Base-by-base conservation (phyloP, 2,329 filamentous ascomycete genomes). In the Rutstroemia sydowiana region DNA sequence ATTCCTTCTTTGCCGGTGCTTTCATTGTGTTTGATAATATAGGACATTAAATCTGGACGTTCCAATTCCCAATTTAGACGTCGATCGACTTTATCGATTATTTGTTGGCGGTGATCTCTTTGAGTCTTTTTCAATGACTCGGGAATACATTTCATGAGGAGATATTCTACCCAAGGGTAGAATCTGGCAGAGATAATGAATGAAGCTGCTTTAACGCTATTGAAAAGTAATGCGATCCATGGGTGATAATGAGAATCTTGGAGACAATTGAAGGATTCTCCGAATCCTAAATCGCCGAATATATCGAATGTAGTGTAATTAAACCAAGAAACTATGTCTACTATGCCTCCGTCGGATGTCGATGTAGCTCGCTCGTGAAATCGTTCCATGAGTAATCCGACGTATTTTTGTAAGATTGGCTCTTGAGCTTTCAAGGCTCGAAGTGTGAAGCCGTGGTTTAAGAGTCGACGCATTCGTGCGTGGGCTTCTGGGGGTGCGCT, bases 281-380 rank as follows among this genome's bases (percentile, higher is more conserved):
- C 72, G 54, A 73, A 74, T 0, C 69, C 67, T 28, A 75, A 63
- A 48, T 74, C 71, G 13, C 71, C 70, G 40, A 70, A 65, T 20
- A 70, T 60, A 54, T 70, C 69, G 55, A 71, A 70, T 2, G 68
- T 63, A 2, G 63, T 54, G 56, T 63, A 68, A 40, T 67, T 65
- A 51, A 59, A 67, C 67, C 68, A 70, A 46, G 61, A 55, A 14
- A 57, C 60, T 58, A 70, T 64, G 44, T 62, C 56, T 9, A 59
- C 39, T 3, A 52, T 20, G 3, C 23, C 49, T 18, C 49, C 53
- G 7, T 51, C 23, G 10, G 34, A 10, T 9, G 9, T 43, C 21
- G 39, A 32, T 26, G 6, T 23, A 1, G 28, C 39, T 18, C 14
- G 26, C 18, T 44, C n/a, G 8, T 30, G 34, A 4, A 54, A 21